A percentile compares a stretch with the other conserved stretches of the same genome.
Conservation (phyloP, 208 protist genomes). For the Vickermania ingenoplastis region DNA sequence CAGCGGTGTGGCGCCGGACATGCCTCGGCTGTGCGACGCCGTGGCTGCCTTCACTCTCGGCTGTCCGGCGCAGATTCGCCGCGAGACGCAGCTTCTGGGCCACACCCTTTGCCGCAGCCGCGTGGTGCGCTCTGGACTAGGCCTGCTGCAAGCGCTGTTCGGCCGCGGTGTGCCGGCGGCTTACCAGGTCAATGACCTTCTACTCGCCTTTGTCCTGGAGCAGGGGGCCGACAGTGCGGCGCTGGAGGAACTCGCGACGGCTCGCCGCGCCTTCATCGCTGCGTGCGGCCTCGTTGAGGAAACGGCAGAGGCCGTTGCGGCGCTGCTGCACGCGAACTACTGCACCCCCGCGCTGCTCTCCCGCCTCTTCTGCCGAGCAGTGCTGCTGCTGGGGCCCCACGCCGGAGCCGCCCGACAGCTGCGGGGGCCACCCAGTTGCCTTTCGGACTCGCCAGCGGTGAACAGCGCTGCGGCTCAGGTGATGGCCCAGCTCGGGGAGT, state of each 20-base stretch:
- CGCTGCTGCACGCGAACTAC: constrained; percentile 12
- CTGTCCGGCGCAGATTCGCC: too few species aligned
- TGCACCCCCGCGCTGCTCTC: constrained; percentile 16
- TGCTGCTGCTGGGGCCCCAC: constrained; percentile 43
- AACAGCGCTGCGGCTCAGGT: constrained; percentile 17
- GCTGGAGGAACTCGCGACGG: constrained; percentile 11
- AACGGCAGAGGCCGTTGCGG: neutral
- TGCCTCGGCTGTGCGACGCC: neutral
- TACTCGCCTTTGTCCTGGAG: constrained; percentile 68
- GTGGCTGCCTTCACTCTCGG: neutral
- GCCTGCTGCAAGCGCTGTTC: constrained; percentile 8
- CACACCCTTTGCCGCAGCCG: constrained; percentile 25
- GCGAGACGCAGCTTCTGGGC: constrained; percentile 4
- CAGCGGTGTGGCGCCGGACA: neutral
- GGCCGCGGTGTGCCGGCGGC: constrained; percentile 3
- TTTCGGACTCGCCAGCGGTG: constrained; percentile 28
- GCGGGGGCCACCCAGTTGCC: constrained; percentile 2
- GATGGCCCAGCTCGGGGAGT: constrained; percentile 5
- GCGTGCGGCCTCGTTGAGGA: constrained; percentile 9
- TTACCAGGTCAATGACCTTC: constrained; percentile 18
- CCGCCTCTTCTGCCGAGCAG: constrained; percentile 34
- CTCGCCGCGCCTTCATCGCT: constrained; percentile 9
- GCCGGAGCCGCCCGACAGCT: constrained; percentile 13
- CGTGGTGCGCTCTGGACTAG: constrained; percentile 35
- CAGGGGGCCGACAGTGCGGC: constrained; percentile 58